Conservation (phyloP, 805 yeast species). For the Candida insectorum region DNA sequence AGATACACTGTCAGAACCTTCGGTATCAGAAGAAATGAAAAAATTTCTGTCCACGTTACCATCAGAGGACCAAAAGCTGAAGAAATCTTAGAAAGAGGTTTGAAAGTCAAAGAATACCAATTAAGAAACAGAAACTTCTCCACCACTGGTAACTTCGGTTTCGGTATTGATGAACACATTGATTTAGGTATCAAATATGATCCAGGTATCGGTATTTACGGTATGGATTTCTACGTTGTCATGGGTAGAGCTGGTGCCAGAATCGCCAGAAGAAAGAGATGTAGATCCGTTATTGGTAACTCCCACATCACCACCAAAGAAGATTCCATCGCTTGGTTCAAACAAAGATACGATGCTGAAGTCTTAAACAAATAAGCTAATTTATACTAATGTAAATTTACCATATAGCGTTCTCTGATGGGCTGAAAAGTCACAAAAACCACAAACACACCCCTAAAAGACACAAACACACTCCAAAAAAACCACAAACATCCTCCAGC, state of each 20-base stretch:
- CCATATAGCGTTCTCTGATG: no score
- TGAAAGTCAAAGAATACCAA: conserved; percentile 99
- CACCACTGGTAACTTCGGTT: conserved; percentile 99
- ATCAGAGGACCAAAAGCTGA: conserved; percentile 95
- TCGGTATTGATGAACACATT: conserved; percentile 99
- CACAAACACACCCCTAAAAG: no score
- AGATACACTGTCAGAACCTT: conserved; percentile 99
- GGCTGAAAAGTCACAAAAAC: no score
- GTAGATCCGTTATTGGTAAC: conserved; percentile 84
- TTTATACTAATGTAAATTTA: conserved; percentile 9
- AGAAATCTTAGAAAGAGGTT: conserved; percentile 99
- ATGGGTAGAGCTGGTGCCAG: conserved; percentile 99
- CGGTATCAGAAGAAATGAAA: conserved; percentile 99
- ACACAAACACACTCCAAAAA: no score
- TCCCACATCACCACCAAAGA: conserved; percentile 87
- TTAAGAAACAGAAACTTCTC: conserved; percentile 92
- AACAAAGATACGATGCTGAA: conserved; percentile 99
- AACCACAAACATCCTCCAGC: no score
- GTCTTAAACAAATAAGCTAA: conserved; percentile 73
- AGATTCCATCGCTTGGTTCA: conserved; percentile 98
- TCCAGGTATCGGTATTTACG: conserved; percentile 99
- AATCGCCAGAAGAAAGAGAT: conserved; percentile 98
- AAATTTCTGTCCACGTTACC: conserved; percentile 98
- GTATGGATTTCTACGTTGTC: conserved; percentile 99
- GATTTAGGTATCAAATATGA: conserved; percentile 99